phyloP scores from a whole-genome alignment of 2,329 filamentous ascomycete genomes.

The Ceratocystis destructans region DNA sequence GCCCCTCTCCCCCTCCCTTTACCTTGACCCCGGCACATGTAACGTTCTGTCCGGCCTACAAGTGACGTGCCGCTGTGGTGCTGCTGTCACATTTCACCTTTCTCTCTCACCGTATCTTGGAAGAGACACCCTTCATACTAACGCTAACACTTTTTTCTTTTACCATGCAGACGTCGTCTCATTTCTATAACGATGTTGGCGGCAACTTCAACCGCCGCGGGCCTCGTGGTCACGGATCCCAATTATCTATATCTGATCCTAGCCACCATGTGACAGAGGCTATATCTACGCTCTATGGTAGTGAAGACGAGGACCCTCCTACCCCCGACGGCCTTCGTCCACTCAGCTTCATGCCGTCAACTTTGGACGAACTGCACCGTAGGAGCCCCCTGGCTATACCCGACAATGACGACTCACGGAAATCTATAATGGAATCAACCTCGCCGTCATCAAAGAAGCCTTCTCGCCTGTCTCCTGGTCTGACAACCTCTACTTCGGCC shows the following conservation, averaged over 20 bases:
- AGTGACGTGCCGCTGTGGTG: neutral
- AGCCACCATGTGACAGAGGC: conserved; percentile 90
- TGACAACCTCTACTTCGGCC: conserved; percentile 22
- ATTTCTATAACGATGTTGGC: conserved; percentile 41
- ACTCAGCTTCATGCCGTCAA: conserved; percentile 51
- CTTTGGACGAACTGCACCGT: conserved; percentile 16
- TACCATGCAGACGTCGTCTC: conserved; percentile 40
- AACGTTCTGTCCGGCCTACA: neutral
- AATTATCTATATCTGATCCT: conserved; percentile 65
- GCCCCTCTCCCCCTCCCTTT: neutral
- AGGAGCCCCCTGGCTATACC: conserved; percentile 23
- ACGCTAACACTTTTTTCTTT: conserved; percentile 20
- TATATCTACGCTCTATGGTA: conserved; percentile 80
- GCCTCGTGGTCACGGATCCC: conserved; percentile 42
- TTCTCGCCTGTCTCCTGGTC: conserved; percentile 29
- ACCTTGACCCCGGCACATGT: neutral
- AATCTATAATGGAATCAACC: conserved; percentile 32
- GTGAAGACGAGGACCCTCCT: conserved; percentile 48
- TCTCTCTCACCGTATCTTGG: neutral
- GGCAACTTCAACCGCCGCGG: conserved; percentile 39
- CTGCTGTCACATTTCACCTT: neutral
- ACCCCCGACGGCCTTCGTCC: conserved; percentile 39
- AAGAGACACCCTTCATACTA: conserved; percentile 16
- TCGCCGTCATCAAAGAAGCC: conserved; percentile 33
- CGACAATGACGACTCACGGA: conserved; percentile 28